A percentile compares a stretch with the other conserved stretches of the same genome.
These are phyloP conservation scores for Daldinia decipiens DNA, from an alignment of 495 filamentous ascomycete genomes.

Conservation along the genomic window DNA sequence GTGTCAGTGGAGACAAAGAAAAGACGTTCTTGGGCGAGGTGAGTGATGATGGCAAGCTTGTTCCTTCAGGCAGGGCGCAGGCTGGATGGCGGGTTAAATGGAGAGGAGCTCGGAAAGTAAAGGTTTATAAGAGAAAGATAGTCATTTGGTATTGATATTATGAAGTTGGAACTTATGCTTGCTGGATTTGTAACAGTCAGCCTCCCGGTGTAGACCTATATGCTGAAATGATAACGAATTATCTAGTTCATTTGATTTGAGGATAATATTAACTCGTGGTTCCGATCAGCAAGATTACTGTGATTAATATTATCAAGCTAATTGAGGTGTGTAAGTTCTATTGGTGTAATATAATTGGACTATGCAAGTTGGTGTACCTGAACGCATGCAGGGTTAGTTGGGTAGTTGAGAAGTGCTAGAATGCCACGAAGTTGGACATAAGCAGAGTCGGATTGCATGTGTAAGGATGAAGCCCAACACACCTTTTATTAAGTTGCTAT, in stretches of 20 bases:
- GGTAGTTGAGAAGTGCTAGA: neutral
- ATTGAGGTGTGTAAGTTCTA: neutral
- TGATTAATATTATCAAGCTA: neutral
- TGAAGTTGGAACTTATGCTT: neutral
- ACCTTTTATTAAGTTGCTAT: neutral
- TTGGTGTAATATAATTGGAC: neutral
- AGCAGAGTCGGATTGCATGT: neutral
- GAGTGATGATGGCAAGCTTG: slow-evolving; percentile 12
- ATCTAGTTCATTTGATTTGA: neutral
- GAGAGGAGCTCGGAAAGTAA: slow-evolving; percentile 20
- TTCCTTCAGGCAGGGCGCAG: slow-evolving; percentile 31
- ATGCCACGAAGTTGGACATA: neutral
- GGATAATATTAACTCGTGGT: neutral
- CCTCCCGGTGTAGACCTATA: neutral
- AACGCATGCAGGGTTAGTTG: neutral
- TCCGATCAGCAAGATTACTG: neutral
- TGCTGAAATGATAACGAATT: neutral
- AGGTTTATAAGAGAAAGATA: slow-evolving; percentile 13
- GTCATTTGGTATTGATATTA: slow-evolving; percentile 14
- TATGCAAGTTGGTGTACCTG: slow-evolving; percentile 5
- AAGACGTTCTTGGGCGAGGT: slow-evolving; percentile 25
- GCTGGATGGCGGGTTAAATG: slow-evolving; percentile 31
- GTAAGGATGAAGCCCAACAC: neutral
- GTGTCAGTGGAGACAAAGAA: slow-evolving; percentile 18
- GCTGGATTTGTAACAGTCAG: neutral